Evolutionary conservation across 1,284 basidiomycete species (phyloP).

Genomic region (Tilletiopsis washingtonensis): DNA sequence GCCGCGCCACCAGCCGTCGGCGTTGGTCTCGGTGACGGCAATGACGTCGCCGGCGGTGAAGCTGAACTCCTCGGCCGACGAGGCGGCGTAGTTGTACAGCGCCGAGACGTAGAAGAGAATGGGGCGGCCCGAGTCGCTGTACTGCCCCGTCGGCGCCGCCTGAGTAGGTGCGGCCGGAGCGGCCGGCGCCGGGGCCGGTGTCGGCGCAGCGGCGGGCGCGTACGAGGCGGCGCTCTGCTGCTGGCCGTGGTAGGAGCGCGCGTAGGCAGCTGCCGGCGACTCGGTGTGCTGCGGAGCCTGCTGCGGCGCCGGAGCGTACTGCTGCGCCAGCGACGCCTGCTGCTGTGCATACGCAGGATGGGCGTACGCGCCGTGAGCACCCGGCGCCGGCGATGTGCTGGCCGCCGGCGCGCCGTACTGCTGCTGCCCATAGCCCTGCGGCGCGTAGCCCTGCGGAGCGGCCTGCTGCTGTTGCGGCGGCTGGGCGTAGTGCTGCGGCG

Average conservation of each 20-base stretch:
- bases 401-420: slow-evolving; percentile 22
- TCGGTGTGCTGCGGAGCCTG: slow-evolving; percentile 9
- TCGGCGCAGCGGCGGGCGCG: too few relatives aligned
- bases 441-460: slow-evolving; percentile 22
- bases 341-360: too few relatives aligned
- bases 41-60: slow-evolving; percentile 87
- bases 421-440: slow-evolving; percentile 27
- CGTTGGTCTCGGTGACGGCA: slow-evolving; percentile 79
- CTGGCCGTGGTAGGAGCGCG: too few relatives aligned
- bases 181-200: slow-evolving; percentile 38
- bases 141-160: slow-evolving; percentile 58
- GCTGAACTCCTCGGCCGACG: slow-evolving; percentile 73
- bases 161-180: slow-evolving; percentile 16
- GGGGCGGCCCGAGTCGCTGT: slow-evolving; percentile 66
- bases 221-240: too few relatives aligned
- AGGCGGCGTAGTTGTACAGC: slow-evolving; percentile 80
- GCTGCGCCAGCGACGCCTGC: slow-evolving; percentile 5
- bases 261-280: too few relatives aligned
- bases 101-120: slow-evolving; percentile 73
- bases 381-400: slow-evolving; percentile 16
- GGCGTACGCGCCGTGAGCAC: too few relatives aligned
- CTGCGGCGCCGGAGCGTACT: slow-evolving; percentile 13
- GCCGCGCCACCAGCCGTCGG: slow-evolving; percentile 91
- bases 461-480: slow-evolving; percentile 36
- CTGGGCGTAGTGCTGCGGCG: slow-evolving; percentile 29